Conservation (phyloP, 805 yeast species). For the Yamadazyma paraphyllophila region DNA sequence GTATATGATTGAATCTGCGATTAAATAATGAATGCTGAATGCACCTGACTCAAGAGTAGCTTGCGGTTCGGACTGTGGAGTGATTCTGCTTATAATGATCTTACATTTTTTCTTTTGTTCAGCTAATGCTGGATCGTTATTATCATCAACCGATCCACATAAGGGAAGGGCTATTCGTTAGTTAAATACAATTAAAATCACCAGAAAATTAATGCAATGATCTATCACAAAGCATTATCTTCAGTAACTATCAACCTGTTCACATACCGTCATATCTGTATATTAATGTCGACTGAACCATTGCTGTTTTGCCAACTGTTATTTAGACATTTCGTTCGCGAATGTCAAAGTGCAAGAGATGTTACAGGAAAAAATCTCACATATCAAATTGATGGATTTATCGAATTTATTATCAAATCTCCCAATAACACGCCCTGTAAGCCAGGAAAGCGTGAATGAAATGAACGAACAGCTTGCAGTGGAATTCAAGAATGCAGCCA, state of each 20-base stretch:
- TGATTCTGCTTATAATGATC: slow-evolving; percentile 68
- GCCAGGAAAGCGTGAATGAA: slow-evolving; percentile 45
- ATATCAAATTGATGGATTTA: slow-evolving; percentile 49
- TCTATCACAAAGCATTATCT: background rate
- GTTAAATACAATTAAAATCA: slow-evolving; percentile 1
- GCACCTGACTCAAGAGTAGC: slow-evolving; percentile 80
- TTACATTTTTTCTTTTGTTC: slow-evolving; percentile 87
- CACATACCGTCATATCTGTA: slow-evolving; percentile 61
- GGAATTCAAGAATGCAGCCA: slow-evolving; percentile 72
- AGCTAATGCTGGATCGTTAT: slow-evolving; percentile 52
- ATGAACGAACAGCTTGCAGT: slow-evolving; percentile 52
- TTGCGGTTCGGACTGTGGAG: slow-evolving; percentile 75
- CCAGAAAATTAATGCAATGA: background rate
- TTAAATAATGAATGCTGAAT: slow-evolving; percentile 73
- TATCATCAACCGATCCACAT: slow-evolving; percentile 86
- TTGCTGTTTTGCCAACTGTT: slow-evolving; percentile 17
- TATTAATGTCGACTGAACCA: slow-evolving; percentile 68
- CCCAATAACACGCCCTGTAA: slow-evolving; percentile 52
- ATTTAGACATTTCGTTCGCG: background rate
- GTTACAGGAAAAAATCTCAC: slow-evolving; percentile 1
- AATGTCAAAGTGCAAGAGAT: background rate
- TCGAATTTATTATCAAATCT: slow-evolving; percentile 56
- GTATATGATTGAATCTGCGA: slow-evolving; percentile 65
- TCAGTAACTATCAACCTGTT: background rate
- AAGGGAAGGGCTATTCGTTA: slow-evolving; percentile 68